These are phyloP conservation scores for Aphanomyces invadans DNA, from an alignment of 352 stramenopile species.

Conservation along the genomic window DNA sequence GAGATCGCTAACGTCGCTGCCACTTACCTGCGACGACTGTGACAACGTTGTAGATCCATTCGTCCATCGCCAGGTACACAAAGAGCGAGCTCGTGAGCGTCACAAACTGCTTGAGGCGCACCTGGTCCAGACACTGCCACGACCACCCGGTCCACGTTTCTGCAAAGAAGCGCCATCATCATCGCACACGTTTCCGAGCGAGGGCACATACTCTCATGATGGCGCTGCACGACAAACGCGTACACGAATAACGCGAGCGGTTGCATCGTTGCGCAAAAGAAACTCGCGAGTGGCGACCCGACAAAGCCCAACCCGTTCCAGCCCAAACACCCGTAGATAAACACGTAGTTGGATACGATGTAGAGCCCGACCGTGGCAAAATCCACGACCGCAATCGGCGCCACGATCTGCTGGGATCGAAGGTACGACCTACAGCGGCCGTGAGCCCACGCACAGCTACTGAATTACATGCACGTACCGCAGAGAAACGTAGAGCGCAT, in stretches of 20 bases:
- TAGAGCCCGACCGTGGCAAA: slow-evolving; percentile 54
- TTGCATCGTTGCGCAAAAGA: slow-evolving; percentile 60
- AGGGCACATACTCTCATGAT: slow-evolving; percentile 41
- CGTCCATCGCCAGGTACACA: slow-evolving; percentile 61
- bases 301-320: slow-evolving; percentile 44
- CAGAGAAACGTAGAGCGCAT: slow-evolving; percentile 59
- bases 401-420: slow-evolving; percentile 68
- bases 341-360: slow-evolving; percentile 62
- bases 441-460: neutral
- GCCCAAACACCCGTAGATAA: slow-evolving; percentile 71
- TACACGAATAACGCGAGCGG: slow-evolving; percentile 52
- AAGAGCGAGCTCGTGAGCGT: slow-evolving; percentile 66
- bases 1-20: neutral
- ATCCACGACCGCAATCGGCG: slow-evolving; percentile 67
- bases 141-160: slow-evolving; percentile 64
- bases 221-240: slow-evolving; percentile 67
- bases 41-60: slow-evolving; percentile 76
- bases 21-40: slow-evolving; percentile 53
- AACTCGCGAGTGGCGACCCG: slow-evolving; percentile 60
- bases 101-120: slow-evolving; percentile 49
- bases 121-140: slow-evolving; percentile 41
- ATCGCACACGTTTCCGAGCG: no score
- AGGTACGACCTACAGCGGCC: slow-evolving; percentile 43
- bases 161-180: no score
- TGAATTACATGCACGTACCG: slow-evolving; percentile 21